Conservation (phyloP, 768 basidiomycete genomes). For the Coprinellus aureogranulatus region DNA sequence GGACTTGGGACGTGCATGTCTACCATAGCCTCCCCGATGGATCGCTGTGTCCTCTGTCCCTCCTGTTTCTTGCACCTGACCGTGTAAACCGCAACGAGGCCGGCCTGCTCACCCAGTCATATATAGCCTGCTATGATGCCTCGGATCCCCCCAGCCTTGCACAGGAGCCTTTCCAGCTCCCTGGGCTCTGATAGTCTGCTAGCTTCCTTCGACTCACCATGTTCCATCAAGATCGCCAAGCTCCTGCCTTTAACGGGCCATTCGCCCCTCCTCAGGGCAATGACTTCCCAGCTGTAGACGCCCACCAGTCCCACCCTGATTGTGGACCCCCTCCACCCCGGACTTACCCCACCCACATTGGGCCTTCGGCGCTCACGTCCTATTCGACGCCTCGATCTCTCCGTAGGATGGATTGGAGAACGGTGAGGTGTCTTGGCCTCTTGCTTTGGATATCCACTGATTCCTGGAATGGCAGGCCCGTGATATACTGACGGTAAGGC, state of each 20-base stretch:
- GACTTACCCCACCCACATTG: background rate
- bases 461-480: background rate
- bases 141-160: too few species aligned
- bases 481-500: background rate
- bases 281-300: background rate
- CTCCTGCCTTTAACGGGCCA: background rate
- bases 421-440: background rate
- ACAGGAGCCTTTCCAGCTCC: background rate
- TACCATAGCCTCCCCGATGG: background rate
- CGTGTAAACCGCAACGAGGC: background rate
- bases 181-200: background rate
- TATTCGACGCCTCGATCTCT: slow-evolving; percentile 1
- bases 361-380: background rate
- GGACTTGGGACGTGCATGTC: background rate
- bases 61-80: background rate
- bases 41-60: slow-evolving; percentile 1
- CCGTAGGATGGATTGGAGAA: background rate
- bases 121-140: background rate
- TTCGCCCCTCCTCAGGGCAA: background rate
- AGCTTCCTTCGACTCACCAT: background rate
- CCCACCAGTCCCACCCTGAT: background rate
- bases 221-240: slow-evolving; percentile 1
- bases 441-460: background rate
- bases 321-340: slow-evolving; percentile 2
- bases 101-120: background rate